Conservation (phyloP, 352 stramenopile species). For the Globisporangium splendens region DNA sequence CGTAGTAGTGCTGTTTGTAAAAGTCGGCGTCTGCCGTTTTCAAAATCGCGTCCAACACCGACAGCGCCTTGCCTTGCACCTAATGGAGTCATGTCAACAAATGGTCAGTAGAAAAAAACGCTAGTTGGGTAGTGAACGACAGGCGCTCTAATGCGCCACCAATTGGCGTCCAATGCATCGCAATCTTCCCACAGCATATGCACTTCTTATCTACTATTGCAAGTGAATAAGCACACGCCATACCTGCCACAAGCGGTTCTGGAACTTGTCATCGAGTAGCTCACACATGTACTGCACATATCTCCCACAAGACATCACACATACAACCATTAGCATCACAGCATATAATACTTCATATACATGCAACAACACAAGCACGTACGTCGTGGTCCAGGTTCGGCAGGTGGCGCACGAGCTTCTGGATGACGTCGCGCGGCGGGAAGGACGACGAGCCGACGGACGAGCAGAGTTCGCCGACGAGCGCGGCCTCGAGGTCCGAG, state of each 20-base stretch:
- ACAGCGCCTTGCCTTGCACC: slow-evolving; percentile 77
- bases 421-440: slow-evolving; percentile 68
- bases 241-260: slow-evolving; percentile 73
- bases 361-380: slow-evolving; percentile 7
- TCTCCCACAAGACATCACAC: too few species aligned
- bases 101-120: neutral
- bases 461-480: slow-evolving; percentile 77
- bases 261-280: slow-evolving; percentile 84
- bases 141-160: too few species aligned
- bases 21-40: slow-evolving; percentile 48
- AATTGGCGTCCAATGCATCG: too few species aligned
- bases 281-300: slow-evolving; percentile 68
- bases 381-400: slow-evolving; percentile 72
- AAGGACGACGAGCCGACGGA: slow-evolving; percentile 78
- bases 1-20: slow-evolving; percentile 71
- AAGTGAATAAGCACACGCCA: neutral
- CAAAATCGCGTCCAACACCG: slow-evolving; percentile 66
- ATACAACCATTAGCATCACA: neutral
- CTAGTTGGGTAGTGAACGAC: too few species aligned
- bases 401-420: slow-evolving; percentile 73
- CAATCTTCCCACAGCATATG: too few species aligned
- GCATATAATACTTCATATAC: neutral
- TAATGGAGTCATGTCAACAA: neutral
- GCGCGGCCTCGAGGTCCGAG: slow-evolving; percentile 55
- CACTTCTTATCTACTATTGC: too few species aligned